These are phyloP conservation scores for Austroboletus niveus DNA, from an alignment of 1,284 basidiomycete species.

Conservation along the genomic window DNA sequence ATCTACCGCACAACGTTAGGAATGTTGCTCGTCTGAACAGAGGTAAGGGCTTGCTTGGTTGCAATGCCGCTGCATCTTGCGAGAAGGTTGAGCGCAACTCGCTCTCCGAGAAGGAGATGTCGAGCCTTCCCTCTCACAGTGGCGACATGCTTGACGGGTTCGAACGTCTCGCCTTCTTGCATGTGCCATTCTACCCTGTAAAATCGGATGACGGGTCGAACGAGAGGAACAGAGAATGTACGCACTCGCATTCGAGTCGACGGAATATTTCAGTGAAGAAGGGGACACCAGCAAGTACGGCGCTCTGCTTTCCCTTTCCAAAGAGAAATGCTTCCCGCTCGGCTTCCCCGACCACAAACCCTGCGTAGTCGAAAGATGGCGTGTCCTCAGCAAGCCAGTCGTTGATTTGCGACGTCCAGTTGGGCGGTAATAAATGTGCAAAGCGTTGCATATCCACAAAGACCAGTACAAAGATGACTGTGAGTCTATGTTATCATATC, in stretches of 20 bases:
- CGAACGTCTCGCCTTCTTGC: constrained; percentile 78
- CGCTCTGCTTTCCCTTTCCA: constrained; percentile 75
- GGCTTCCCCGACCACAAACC: constrained; percentile 94
- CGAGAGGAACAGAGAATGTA: constrained; percentile 16
- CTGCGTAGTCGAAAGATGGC: constrained; percentile 96
- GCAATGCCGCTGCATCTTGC: constrained; percentile 97
- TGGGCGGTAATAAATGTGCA: constrained; percentile 82
- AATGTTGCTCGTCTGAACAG: neutral
- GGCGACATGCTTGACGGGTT: constrained; percentile 85
- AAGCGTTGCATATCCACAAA: constrained; percentile 35
- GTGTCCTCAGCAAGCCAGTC: constrained; percentile 93
- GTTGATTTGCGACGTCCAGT: constrained; percentile 82
- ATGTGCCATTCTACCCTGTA: constrained; percentile 90
- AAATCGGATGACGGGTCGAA: neutral
- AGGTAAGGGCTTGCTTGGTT: constrained; percentile 64
- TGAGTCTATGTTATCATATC: neutral
- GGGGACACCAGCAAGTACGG: constrained; percentile 91
- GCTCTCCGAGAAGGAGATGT: constrained; percentile 89
- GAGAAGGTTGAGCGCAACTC: constrained; percentile 91
- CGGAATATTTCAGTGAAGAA: constrained; percentile 95
- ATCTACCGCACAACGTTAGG: constrained; percentile 46
- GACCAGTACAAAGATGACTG: neutral
- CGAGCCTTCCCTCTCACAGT: constrained; percentile 90
- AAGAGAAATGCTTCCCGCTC: constrained; percentile 85
- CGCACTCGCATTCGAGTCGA: constrained; percentile 88